phyloP scores from a whole-genome alignment of 306 rosid genomes.

The Quercus robur region DNA sequence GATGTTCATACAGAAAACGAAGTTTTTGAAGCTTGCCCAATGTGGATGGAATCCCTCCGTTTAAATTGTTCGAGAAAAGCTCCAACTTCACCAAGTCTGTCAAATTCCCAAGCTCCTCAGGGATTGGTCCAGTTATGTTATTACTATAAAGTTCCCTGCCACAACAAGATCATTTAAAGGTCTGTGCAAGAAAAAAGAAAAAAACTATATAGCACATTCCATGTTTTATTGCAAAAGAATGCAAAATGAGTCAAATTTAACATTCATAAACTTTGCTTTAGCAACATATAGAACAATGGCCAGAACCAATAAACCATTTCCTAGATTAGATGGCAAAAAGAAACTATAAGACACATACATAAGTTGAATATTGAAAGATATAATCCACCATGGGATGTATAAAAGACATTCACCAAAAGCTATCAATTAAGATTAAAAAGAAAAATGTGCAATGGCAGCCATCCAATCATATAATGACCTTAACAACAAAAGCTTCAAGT shows the following conservation, averaged over 20 bases:
- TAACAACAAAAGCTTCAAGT: too few species aligned
- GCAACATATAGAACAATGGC: background rate
- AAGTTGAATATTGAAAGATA: background rate
- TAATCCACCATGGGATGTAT: background rate
- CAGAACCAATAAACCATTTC: background rate
- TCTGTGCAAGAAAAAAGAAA: background rate
- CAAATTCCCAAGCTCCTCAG: constrained; percentile 72
- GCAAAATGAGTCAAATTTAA: background rate
- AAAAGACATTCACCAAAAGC: background rate
- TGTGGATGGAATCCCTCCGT: constrained; percentile 48
- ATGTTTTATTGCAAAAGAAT: background rate
- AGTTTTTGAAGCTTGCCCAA: constrained; percentile 58
- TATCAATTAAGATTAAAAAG: background rate
- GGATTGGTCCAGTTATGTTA: constrained; percentile 62
- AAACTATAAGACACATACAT: background rate
- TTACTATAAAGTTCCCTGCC: constrained; percentile 86
- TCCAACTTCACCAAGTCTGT: constrained; percentile 87
- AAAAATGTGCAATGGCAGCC: too few species aligned
- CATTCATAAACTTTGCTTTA: background rate
- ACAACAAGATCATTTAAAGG: constrained; percentile 1
- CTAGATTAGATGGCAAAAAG: background rate
- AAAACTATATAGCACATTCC: background rate
- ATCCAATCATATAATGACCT: too few species aligned
- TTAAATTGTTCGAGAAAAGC: constrained; percentile 67
- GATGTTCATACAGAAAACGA: constrained; percentile 69